A percentile compares a stretch with the other conserved stretches of the same genome.
phyloP scores from a whole-genome alignment of 768 basidiomycete species.

The Hemileccinum rubropunctum region DNA sequence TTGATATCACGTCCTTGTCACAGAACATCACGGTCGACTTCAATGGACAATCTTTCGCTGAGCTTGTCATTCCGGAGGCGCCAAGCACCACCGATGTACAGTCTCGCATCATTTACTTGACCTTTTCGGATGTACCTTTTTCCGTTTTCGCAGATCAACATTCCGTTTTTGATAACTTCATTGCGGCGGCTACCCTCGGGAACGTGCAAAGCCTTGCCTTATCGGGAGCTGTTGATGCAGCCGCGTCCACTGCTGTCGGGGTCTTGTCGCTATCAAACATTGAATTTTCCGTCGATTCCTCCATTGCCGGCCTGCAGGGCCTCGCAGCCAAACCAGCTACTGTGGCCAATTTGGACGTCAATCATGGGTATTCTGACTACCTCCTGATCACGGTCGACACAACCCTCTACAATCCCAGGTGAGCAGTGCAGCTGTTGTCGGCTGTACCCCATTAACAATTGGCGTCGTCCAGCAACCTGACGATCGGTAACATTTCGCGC shows the following conservation, averaged over 20 bases:
- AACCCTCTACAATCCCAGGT: constrained; percentile 66
- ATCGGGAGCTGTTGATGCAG: constrained; percentile 53
- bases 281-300: constrained; percentile 54
- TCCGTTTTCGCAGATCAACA: constrained; percentile 49
- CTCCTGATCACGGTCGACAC: constrained; percentile 67
- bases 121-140: constrained; percentile 60
- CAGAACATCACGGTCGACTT: constrained; percentile 56
- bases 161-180: constrained; percentile 54
- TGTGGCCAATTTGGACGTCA: constrained; percentile 60
- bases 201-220: constrained; percentile 45
- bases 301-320: constrained; percentile 63
- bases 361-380: constrained; percentile 61
- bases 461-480: constrained; percentile 30
- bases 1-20: constrained; percentile 61
- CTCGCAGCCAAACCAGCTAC: constrained; percentile 55
- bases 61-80: constrained; percentile 55
- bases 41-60: constrained; percentile 54
- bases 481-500: constrained; percentile 28
- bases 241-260: constrained; percentile 65
- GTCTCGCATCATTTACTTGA: constrained; percentile 54
- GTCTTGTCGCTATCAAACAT: constrained; percentile 56
- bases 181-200: constrained; percentile 57
- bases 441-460: constrained; percentile 1
- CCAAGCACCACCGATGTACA: constrained; percentile 61
- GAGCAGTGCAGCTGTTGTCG: constrained; percentile 4